These are phyloP conservation scores for Verticillium albo-atrum DNA, from an alignment of 2,329 filamentous ascomycete genomes.

Conservation along the genomic window DNA sequence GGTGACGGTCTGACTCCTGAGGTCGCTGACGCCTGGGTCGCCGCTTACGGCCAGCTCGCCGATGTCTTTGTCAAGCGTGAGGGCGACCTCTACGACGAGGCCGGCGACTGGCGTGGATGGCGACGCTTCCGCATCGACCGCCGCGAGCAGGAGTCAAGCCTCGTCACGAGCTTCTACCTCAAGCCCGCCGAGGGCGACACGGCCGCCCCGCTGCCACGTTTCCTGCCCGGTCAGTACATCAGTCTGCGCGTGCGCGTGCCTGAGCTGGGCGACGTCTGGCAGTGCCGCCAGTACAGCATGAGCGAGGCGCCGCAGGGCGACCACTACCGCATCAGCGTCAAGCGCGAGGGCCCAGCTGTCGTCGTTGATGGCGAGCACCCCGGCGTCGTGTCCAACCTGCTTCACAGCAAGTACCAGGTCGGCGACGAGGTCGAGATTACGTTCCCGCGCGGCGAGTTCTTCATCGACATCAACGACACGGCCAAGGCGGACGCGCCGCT, in stretches of 20 bases:
- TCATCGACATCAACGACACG: slow-evolving; percentile 42
- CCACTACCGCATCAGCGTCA: slow-evolving; percentile 71
- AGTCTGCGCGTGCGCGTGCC: slow-evolving; percentile 60
- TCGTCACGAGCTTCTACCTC: slow-evolving; percentile 67
- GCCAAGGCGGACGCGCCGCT: slow-evolving; percentile 44
- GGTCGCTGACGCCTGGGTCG: slow-evolving; percentile 65
- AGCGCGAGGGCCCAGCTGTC: slow-evolving; percentile 44
- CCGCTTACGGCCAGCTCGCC: slow-evolving; percentile 68
- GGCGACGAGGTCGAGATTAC: slow-evolving; percentile 52
- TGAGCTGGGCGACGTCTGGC: slow-evolving; percentile 52
- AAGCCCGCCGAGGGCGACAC: slow-evolving; percentile 52
- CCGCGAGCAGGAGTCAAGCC: slow-evolving; percentile 57
- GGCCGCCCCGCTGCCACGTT: slow-evolving; percentile 45
- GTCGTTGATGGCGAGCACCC: slow-evolving; percentile 25
- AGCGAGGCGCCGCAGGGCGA: slow-evolving; percentile 50
- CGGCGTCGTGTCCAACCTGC: slow-evolving; percentile 48
- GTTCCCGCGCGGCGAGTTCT: slow-evolving; percentile 58
- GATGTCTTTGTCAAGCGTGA: slow-evolving; percentile 66
- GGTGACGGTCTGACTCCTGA: slow-evolving; percentile 63
- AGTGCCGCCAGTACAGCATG: slow-evolving; percentile 73
- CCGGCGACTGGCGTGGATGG: slow-evolving; percentile 41
- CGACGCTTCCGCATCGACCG: slow-evolving; percentile 50
- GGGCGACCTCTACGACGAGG: slow-evolving; percentile 51
- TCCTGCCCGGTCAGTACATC: slow-evolving; percentile 70
- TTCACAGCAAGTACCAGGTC: slow-evolving; percentile 42